These are phyloP conservation scores for Diplodia mutila DNA, from an alignment of 2,329 filamentous ascomycete species.

Conservation along the genomic window DNA sequence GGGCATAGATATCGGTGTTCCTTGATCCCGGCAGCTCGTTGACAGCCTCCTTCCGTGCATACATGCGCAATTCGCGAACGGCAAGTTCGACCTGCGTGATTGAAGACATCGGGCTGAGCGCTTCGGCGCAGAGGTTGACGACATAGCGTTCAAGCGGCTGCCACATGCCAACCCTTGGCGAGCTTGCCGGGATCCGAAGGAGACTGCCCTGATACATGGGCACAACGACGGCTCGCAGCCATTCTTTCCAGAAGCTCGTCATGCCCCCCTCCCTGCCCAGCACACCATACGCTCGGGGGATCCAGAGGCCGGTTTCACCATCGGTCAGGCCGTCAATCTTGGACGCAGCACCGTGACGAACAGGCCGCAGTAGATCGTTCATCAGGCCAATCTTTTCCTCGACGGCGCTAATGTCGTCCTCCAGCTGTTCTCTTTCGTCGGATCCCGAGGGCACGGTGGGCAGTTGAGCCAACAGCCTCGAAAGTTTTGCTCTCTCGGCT, in stretches of 20 bases:
- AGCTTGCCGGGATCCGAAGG: slow-evolving; percentile 81
- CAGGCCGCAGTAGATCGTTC: slow-evolving; percentile 90
- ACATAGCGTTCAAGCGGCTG: slow-evolving; percentile 96
- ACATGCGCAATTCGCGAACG: slow-evolving; percentile 85
- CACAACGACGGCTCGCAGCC: slow-evolving; percentile 89
- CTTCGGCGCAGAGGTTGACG: slow-evolving; percentile 94
- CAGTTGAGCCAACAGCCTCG: slow-evolving; percentile 80
- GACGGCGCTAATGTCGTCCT: slow-evolving; percentile 92
- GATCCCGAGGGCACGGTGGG: slow-evolving; percentile 81
- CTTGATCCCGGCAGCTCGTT: slow-evolving; percentile 94
- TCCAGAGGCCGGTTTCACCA: slow-evolving; percentile 95
- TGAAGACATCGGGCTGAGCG: slow-evolving; percentile 86
- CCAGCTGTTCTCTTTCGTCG: slow-evolving; percentile 76
- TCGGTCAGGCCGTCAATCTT: slow-evolving; percentile 97
- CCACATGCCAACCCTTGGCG: slow-evolving; percentile 90
- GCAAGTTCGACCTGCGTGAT: slow-evolving; percentile 94
- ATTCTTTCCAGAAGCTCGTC: slow-evolving; percentile 97
- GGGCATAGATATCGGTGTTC: slow-evolving; percentile 87
- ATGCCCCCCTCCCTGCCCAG: slow-evolving; percentile 81
- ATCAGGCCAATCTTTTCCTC: slow-evolving; percentile 97
- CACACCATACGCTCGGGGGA: slow-evolving; percentile 89
- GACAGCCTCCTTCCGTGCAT: slow-evolving; percentile 86
- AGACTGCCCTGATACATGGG: slow-evolving; percentile 92
- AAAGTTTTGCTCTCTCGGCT: slow-evolving; percentile 84
- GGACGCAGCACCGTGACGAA: slow-evolving; percentile 90